Base-by-base conservation (phyloP, 331 rosid species). In the Saraca asoca region DNA sequence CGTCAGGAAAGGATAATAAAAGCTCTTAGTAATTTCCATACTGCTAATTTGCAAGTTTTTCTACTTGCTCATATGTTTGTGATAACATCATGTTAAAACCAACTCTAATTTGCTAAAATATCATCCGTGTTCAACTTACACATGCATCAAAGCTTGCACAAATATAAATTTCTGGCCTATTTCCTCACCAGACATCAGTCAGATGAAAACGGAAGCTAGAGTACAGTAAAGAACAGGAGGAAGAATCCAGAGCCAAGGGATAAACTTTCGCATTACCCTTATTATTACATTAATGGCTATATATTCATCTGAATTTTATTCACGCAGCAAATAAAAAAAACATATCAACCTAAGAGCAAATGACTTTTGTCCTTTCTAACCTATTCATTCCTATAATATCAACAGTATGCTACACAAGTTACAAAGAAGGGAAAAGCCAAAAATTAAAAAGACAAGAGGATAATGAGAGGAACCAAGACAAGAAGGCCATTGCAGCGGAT, bases 401-500 rank as follows among this genome's bases (percentile, higher is more conserved):
- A 43, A 64, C 64, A 38, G 72, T 43, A 37, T 58, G 73, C 58
- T 37, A 59, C 71, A 57, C 43, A 51, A 20, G 13, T 73, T 78
- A 88, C 61, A 88, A 60, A 31, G 90, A 76, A 56, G 91, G 83
- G 58, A 86, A 88, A 69, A 88, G 81, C 97, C 96, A 91, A 58
- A 86, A 80, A 80, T 91, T 91, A 78, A 91, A 87, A 57, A 88
- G 81, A 71, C 87, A 87, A 7, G 90, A 86, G 69, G 82, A 77
- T 11, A 71, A 45, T 37, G 88, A 78, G 68, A 88, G 90, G 69
- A 88, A 86, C 97, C 97, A 91, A 58, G 95, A 86, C 64, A 88
- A 82, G 81, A 88, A 88, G 35, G 97, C 95, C 97, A 91, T 86
- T 38, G 86, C 83, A 45, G 95, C 88, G 16, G 97, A 91, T 51